phyloP scores from a whole-genome alignment of 2,329 filamentous ascomycete genomes.

The Verticillium tricorpus region DNA sequence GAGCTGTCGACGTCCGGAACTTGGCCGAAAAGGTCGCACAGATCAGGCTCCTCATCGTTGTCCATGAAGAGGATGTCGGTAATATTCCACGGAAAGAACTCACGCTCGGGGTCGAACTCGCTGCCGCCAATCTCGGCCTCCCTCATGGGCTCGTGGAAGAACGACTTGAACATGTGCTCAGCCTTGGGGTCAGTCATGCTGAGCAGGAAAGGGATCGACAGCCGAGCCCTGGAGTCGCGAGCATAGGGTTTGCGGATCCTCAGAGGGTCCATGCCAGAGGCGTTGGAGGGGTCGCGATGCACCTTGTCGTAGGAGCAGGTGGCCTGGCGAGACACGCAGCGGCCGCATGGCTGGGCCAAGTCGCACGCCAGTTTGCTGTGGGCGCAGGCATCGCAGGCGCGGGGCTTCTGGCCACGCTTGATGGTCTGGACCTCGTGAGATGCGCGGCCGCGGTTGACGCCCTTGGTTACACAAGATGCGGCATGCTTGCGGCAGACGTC shows the following conservation, averaged over 20 bases:
- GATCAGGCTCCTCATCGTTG: conserved; percentile 2
- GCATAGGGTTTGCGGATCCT: not conserved
- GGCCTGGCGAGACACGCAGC: conserved; percentile 17
- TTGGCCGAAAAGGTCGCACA: conserved; percentile 2
- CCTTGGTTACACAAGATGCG: conserved; percentile 15
- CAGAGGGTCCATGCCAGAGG: not conserved
- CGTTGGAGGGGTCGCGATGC: not conserved
- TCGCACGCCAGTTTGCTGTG: conserved; percentile 23
- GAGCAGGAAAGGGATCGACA: conserved; percentile 19
- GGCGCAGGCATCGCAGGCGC: conserved; percentile 23
- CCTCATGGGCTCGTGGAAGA: conserved; percentile 10
- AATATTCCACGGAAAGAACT: conserved; percentile 12
- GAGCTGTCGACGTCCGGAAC: conserved; percentile 1
- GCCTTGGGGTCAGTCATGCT: conserved; percentile 19
- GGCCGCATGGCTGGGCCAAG: conserved; percentile 16
- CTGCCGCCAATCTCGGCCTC: conserved; percentile 5
- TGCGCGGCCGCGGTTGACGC: conserved; percentile 1
- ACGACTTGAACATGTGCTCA: conserved; percentile 16
- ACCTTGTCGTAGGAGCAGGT: conserved; percentile 15
- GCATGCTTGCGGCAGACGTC: conserved; percentile 23
- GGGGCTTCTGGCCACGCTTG: conserved; percentile 20
- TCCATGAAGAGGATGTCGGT: conserved; percentile 6
- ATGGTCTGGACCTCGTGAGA: conserved; percentile 11
- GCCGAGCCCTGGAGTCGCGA: conserved; percentile 13
- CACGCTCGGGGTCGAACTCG: not conserved